Base-by-base conservation (phyloP, 1,139 yeast genomes). In the Zygoascus sp. region DNA sequence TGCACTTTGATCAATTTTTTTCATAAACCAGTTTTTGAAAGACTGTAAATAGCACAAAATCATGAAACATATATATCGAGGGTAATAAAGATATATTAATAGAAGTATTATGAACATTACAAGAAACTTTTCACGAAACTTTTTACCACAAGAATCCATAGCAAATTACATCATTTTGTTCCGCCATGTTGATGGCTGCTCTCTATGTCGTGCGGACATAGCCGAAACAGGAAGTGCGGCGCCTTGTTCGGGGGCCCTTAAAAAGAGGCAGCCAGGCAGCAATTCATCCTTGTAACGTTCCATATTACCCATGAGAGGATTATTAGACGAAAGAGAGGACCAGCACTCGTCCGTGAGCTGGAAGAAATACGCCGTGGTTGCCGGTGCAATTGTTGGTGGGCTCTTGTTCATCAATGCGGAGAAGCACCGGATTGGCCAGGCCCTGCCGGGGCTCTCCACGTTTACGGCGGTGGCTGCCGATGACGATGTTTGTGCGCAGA, bases 41-140 rank as follows among this genome's bases (percentile, higher is more conserved):
- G 39, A n/a, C 22, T 35, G 39, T 35, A 35, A 25, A 35, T 35
- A 35, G 9, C 10, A 20, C 25, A 35, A 35, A 10, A 20, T 35
- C 39, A 35, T 35, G 25, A 35, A 23, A 30, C 17, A 30, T 30
- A 30, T 30, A 30, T 21, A 35, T 20, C 25, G 20, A 16, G 39
- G 39, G 39, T 32, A 35, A 35, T 35, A 19, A n/a, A 20, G 25
- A 35, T 35, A 35, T 35, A n/a, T 20, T 35, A 35, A 15, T 30
- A n/a, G 11, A 30, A 30, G 11, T 13, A 13, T 13, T n/a, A 9
- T 30, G 3, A 16, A n/a, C 15, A n/a, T 13, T 30, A 2, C 17
- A 13, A 30, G 11, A n/a, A n/a, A n/a, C n/a, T n/a, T n/a, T n/a
- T n/a, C n/a, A n/a, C n/a, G n/a, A n/a, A n/a, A n/a, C n/a, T n/a